Percentiles rank a stretch among this genome's conserved stretches.
Evolutionary conservation across 2,329 filamentous ascomycete genomes (phyloP).

Genomic region (Botryotinia calthae): DNA sequence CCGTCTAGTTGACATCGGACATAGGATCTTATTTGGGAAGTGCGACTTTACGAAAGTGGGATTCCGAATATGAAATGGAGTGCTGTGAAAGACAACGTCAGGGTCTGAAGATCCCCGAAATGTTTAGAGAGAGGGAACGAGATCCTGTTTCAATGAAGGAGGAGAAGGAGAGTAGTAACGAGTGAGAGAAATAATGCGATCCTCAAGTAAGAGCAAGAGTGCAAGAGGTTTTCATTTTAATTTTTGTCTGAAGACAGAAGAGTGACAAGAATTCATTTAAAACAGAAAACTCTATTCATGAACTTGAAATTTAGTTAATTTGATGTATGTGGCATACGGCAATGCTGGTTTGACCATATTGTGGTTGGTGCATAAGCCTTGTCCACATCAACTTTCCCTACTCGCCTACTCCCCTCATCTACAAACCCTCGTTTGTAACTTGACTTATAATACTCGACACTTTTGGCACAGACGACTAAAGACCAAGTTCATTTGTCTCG

Average conservation of each 20-base stretch:
- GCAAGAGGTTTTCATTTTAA: background rate
- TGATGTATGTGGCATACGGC: background rate
- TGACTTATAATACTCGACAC: background rate
- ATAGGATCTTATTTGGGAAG: conserved; percentile 14
- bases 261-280: background rate
- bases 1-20: conserved; percentile 11
- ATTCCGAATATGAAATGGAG: conserved; percentile 7
- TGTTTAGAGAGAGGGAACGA: background rate
- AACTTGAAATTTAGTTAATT: background rate
- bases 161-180: background rate
- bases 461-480: conserved; percentile 1
- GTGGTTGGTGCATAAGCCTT: conserved; percentile 12
- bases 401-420: conserved; percentile 7
- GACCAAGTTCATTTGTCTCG: background rate
- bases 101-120: conserved; percentile 5
- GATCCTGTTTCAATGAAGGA: background rate
- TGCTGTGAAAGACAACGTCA: conserved; percentile 10
- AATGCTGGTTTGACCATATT: conserved; percentile 14
- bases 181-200: background rate
- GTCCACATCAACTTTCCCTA: background rate
- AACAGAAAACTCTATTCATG: background rate
- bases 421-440: background rate
- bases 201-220: background rate
- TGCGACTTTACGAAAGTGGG: conserved; percentile 9
- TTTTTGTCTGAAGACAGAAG: background rate